Percentiles rank a stretch among this genome's conserved stretches.
Conservation (phyloP, 2,329 filamentous ascomycete genomes). For the Cordyceps javanica region DNA sequence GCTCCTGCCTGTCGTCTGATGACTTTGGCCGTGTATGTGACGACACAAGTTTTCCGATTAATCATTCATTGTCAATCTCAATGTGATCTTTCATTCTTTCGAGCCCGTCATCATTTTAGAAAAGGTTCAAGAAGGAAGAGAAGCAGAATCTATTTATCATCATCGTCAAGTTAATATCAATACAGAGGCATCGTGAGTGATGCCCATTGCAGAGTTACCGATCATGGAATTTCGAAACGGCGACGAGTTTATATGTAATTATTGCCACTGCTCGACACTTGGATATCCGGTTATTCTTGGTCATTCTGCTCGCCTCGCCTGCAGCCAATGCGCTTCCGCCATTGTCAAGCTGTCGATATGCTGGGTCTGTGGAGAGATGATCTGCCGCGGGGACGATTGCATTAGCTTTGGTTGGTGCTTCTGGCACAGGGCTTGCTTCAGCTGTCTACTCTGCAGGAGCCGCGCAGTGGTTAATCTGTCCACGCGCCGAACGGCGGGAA, state of each 20-base stretch:
- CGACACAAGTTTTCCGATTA: not conserved
- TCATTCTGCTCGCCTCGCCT: conserved; percentile 42
- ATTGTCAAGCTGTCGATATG: conserved; percentile 50
- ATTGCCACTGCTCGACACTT: conserved; percentile 42
- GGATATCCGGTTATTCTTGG: conserved; percentile 37
- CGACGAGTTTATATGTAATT: conserved; percentile 47
- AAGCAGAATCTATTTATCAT: not conserved
- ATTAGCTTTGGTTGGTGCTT: conserved; percentile 57
- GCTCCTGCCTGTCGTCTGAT: not conserved
- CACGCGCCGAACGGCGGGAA: no score
- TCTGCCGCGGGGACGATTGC: conserved; percentile 47
- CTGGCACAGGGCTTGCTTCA: conserved; percentile 52
- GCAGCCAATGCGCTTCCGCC: conserved; percentile 38
- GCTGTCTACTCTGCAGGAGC: conserved; percentile 47
- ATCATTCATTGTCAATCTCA: not conserved
- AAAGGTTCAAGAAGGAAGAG: not conserved
- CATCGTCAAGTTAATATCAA: not conserved
- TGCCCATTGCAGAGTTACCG: not conserved
- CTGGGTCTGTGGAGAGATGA: conserved; percentile 51
- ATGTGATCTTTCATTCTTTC: not conserved
- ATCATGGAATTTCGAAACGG: not conserved
- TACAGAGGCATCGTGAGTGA: not conserved
- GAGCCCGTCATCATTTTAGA: not conserved
- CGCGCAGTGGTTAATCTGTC: conserved; percentile 22
- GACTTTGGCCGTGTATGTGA: not conserved